Conservation (phyloP, 139 green algal species). For the Coelastrella sp. region DNA sequence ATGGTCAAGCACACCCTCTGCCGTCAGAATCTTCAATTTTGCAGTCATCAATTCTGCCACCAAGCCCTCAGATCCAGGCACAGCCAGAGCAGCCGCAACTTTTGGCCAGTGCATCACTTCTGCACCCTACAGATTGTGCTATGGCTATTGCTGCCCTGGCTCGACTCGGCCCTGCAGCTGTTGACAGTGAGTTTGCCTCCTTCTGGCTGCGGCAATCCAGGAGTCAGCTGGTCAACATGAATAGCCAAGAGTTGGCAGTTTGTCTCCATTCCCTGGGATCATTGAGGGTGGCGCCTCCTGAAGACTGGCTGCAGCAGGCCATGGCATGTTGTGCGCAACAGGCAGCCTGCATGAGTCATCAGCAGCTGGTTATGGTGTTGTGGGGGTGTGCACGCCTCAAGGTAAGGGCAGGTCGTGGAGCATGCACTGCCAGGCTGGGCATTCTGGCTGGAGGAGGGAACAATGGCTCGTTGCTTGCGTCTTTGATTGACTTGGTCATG, state of each 20-base stretch:
- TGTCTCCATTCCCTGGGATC: neutral
- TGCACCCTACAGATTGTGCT: slow-evolving; percentile 26
- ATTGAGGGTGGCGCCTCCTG: slow-evolving; percentile 6
- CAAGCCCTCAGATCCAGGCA: neutral
- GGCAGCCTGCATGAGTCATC: slow-evolving; percentile 38
- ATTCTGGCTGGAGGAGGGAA: too few species aligned
- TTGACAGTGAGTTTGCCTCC: neutral
- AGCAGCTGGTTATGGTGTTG: slow-evolving; percentile 63
- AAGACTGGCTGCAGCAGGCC: slow-evolving; percentile 22
- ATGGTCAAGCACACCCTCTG: neutral
- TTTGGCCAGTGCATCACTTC: slow-evolving; percentile 14
- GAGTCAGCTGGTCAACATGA: slow-evolving; percentile 39
- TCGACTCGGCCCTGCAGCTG: neutral
- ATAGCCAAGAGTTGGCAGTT: slow-evolving; percentile 32
- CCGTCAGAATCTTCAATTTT: neutral
- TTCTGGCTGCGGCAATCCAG: slow-evolving; percentile 23
- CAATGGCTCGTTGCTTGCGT: too few species aligned
- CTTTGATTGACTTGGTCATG: too few species aligned
- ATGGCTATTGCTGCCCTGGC: slow-evolving; percentile 2
- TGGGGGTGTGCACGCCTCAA: slow-evolving; percentile 62
- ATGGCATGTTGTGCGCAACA: neutral
- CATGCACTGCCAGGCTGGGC: neutral
- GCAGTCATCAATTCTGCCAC: neutral
- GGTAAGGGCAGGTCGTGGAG: neutral
- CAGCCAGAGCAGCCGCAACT: slow-evolving; percentile 20